Base-by-base conservation (phyloP, 257 asterid species). In the Fraxinus pennsylvanica region DNA sequence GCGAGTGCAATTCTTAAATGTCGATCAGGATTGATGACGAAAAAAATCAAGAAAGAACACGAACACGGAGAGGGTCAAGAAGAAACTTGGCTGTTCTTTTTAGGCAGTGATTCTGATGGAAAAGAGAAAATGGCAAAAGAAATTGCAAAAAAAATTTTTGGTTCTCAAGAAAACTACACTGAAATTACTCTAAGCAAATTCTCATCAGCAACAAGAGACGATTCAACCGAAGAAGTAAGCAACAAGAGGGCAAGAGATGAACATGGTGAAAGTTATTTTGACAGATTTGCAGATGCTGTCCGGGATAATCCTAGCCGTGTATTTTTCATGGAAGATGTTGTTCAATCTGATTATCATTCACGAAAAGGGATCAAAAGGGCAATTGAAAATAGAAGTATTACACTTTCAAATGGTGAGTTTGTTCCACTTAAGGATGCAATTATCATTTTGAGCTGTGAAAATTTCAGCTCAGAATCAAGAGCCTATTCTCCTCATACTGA, bases 51-150 rank as follows among this genome's bases (percentile, higher is more conserved):
- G 39, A 71, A 36, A 5, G 72, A n/a, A 6, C 43, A 29, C 1
- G 63, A 73, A 6, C 43, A 29, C 0, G 63, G 76, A 21, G 39
- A 77, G 66, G 69, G 77, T 10, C 68, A 86, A 77, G 82, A 85
- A 77, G 96, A 89, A 38, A 83, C 89, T 5, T 91, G 97, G 98
- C 12, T 95, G 74, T 39, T 80, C 36, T 95, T 95, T 91, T 76
- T 80, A 14, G 99, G 99, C 1, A 69, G 47, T 17, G 99, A 93
- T 74, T 65, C 63, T 22, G 84, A 83, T 27, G 97, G 92, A 4
- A 95, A 91, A 76, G 97, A 90, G 80, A 86, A 75, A 25, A 73
- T 88, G 39, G 94, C 93, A 10, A 89, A 83, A 78, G 99, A 95
- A 78, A 70, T 95, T 4, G 93, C 96, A 0, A 88, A 74, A 47